Percentiles rank a stretch among this genome's conserved stretches.
Evolutionary conservation across 1,284 basidiomycete genomes (phyloP).

Genomic region (Stereum hirsutum): DNA sequence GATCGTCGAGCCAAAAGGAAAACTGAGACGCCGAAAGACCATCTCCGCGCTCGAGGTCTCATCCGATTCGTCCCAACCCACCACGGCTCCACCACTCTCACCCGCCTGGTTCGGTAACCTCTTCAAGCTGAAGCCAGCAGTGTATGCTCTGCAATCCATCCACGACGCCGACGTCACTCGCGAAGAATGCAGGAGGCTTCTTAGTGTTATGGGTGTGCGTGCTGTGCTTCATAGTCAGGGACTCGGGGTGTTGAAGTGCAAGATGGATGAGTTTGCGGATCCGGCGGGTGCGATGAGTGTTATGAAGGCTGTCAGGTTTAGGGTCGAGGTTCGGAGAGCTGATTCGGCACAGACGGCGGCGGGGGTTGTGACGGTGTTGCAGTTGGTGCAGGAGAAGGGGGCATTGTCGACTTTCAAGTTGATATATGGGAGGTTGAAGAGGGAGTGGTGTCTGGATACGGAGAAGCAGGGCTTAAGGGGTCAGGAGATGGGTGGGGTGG

Average conservation of each 20-base stretch:
- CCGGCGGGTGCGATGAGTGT: conserved; percentile 44
- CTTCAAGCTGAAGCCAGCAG: conserved; percentile 78
- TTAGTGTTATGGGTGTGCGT: conserved; percentile 64
- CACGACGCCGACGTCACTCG: conserved; percentile 63
- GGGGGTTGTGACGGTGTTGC: conserved; percentile 48
- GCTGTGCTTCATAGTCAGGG: conserved; percentile 58
- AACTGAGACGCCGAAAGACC: conserved; percentile 35
- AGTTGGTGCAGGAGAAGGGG: conserved; percentile 79
- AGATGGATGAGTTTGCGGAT: conserved; percentile 49
- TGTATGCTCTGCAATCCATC: conserved; percentile 54
- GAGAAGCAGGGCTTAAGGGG: no score
- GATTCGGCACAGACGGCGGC: conserved; percentile 33
- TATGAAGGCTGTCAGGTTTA: conserved; percentile 65
- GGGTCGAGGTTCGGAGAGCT: conserved; percentile 59
- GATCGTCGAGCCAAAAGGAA: conserved; percentile 39
- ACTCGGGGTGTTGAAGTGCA: conserved; percentile 60
- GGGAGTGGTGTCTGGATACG: conserved; percentile 62
- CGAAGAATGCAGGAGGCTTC: conserved; percentile 63
- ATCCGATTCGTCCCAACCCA: conserved; percentile 31
- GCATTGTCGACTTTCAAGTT: conserved; percentile 72
- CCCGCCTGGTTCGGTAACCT: conserved; percentile 85
- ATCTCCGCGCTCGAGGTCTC: conserved; percentile 15
- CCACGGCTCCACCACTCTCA: conserved; percentile 45
- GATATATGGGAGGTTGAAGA: conserved; percentile 58
- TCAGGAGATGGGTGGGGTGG: no score